These are phyloP conservation scores for Xylariaceae sp. DNA, from an alignment of 2,329 filamentous ascomycete genomes.

Conservation along the genomic window DNA sequence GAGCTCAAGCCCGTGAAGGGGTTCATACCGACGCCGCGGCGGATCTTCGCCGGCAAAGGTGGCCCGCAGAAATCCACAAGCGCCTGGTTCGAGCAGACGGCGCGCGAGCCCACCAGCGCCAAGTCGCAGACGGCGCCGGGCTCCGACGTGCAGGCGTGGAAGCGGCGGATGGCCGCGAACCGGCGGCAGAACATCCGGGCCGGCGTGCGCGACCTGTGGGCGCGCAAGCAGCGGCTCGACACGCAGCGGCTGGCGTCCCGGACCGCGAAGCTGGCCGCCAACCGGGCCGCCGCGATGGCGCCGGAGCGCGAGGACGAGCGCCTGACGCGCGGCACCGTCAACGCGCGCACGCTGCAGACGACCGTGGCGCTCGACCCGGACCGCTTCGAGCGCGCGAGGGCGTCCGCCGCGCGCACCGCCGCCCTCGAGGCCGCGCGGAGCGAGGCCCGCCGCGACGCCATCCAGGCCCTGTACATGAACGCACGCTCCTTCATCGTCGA, in stretches of 20 bases:
- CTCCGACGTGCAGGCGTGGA: constrained; percentile 62
- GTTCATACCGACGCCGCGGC: constrained; percentile 80
- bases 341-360: constrained; percentile 57
- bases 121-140: constrained; percentile 43
- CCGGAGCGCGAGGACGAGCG: constrained; percentile 78
- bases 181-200: constrained; percentile 75
- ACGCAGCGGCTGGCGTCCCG: constrained; percentile 46
- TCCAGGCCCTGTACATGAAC: constrained; percentile 90
- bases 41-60: constrained; percentile 70
- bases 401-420: constrained; percentile 48
- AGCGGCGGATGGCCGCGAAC: constrained; percentile 71
- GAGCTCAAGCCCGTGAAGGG: constrained; percentile 68
- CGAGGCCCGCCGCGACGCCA: constrained; percentile 67
- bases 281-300: constrained; percentile 59
- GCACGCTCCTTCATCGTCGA: constrained; percentile 85
- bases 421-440: constrained; percentile 57
- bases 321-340: constrained; percentile 72
- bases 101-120: constrained; percentile 57
- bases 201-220: constrained; percentile 72
- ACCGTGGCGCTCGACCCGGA: constrained; percentile 65
- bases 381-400: constrained; percentile 61
- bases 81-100: constrained; percentile 66
- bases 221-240: constrained; percentile 62
- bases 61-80: constrained; percentile 65
- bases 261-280: constrained; percentile 52